Base-by-base conservation (phyloP, 2,329 filamentous ascomycete genomes). In the Xylaria sp. region DNA sequence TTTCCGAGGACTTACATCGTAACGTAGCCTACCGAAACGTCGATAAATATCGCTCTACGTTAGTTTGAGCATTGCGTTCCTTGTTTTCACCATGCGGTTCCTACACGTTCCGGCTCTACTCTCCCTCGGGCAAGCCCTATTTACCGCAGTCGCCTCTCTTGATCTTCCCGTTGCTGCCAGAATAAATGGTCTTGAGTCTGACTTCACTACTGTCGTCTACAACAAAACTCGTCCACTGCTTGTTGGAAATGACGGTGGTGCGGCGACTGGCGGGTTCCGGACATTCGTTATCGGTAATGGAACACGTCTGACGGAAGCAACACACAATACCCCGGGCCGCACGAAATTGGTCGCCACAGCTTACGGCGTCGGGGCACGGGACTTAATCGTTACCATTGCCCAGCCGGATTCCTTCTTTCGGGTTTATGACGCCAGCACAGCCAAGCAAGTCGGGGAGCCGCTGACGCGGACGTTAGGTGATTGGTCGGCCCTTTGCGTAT, bases 401-500 rank as follows among this genome's bases (percentile, higher is more conserved):
- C 73, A 77, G 63, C 74, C 80, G 0, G 79, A 82, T 57, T 81
- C 79, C 1, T 66, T 78, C 7, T 67, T 83, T 23, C 74, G 79
- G 7, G 68, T 78, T 1, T 82, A 77, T 53, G 75, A 79, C 46
- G 68, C 75, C 5, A 71, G 71, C 1, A 69, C 66, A 2, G 61
- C 77, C 3, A 67, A 73, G 49, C 72, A 76, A 59, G 59, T 77
- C 17, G 69, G 74, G 5, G 68, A 69, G 4, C 75, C 76, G 3
- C 64, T 73, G 38, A 71, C 74, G 11, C 76, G 71, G 23, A 71
- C 76, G 1, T 69, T 81, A 14, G 80, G 81, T 0, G 80, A 82
- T 64, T 83, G 80, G 78, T 81, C 80, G 14, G 77, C 80, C 0
- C 66, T 83, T 4, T 83, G 81, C 67, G 70, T 74, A 9, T 83